Evolutionary conservation across 2,329 filamentous ascomycete species (phyloP).

Genomic region (Phialemonium atrogriseum): DNA sequence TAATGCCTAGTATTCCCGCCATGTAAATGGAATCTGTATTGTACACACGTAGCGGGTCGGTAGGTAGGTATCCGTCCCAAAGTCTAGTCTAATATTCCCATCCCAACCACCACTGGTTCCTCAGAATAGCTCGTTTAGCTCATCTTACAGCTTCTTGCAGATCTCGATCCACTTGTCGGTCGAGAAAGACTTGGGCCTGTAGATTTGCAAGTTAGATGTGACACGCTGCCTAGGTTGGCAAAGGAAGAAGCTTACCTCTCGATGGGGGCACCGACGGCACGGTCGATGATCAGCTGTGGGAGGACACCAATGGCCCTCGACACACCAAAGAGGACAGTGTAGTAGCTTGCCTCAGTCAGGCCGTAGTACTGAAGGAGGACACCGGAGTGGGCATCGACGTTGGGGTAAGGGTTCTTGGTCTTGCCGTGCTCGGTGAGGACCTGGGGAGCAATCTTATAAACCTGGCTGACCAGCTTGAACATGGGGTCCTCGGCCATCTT

Average conservation of each 20-base stretch:
- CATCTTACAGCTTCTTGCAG: conserved; percentile 75
- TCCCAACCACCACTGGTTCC: no score
- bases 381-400: conserved; percentile 98
- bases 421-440: conserved; percentile 99
- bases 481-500: conserved; percentile 95
- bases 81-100: no score
- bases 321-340: conserved; percentile 99
- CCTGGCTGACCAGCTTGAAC: conserved; percentile 99
- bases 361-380: conserved; percentile 99
- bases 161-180: conserved; percentile 96
- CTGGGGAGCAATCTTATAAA: conserved; percentile 98
- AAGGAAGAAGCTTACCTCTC: conserved; percentile 51
- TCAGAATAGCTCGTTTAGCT: no score
- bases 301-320: conserved; percentile 97
- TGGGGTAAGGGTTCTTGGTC: conserved; percentile 99
- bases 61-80: no score
- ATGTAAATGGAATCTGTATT: no score
- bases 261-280: conserved; percentile 91
- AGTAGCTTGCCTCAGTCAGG: conserved; percentile 97
- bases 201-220: conserved; percentile 1
- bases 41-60: no score
- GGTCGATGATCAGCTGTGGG: conserved; percentile 99
- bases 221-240: background rate
- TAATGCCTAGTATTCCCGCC: no score
- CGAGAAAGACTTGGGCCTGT: conserved; percentile 87